Evolutionary conservation across 441 rosid species (phyloP).

Genomic region (Erodium moschatum): DNA sequence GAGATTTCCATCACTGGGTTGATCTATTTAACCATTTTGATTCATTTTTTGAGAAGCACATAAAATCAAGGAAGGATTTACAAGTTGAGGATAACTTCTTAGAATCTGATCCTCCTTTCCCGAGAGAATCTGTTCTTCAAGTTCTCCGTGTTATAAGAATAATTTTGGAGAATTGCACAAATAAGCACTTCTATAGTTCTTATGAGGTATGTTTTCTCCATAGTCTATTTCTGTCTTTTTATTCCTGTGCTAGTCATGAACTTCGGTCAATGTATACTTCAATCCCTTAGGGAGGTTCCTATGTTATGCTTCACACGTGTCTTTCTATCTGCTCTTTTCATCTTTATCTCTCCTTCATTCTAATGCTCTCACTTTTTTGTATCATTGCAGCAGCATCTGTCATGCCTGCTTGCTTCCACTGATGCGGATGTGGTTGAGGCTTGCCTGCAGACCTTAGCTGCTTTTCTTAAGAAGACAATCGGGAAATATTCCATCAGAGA

Average conservation of each 20-base stretch:
- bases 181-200: conserved; percentile 84
- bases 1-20: conserved; percentile 98
- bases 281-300: not conserved
- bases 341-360: not conserved
- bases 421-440: conserved; percentile 96
- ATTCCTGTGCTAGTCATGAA: not conserved
- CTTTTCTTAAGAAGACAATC: conserved; percentile 70
- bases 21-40: conserved; percentile 93
- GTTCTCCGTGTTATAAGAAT: conserved; percentile 83
- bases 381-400: conserved; percentile 85
- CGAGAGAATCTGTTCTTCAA: conserved; percentile 81
- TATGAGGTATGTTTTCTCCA: conserved; percentile 59
- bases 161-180: conserved; percentile 89
- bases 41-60: conserved; percentile 80
- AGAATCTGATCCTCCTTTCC: conserved; percentile 70
- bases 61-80: conserved; percentile 80
- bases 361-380: conserved; percentile 22
- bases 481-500: conserved; percentile 84
- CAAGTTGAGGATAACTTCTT: conserved; percentile 64
- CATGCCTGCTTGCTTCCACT: conserved; percentile 81
- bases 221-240: not conserved
- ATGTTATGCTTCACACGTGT: not conserved
- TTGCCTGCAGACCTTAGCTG: conserved; percentile 79
- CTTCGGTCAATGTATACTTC: not conserved
- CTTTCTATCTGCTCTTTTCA: not conserved